A percentile compares a stretch with the other conserved stretches of the same genome.
phyloP scores from a whole-genome alignment of 2,329 filamentous ascomycete genomes.

The Fusarium albidum region DNA sequence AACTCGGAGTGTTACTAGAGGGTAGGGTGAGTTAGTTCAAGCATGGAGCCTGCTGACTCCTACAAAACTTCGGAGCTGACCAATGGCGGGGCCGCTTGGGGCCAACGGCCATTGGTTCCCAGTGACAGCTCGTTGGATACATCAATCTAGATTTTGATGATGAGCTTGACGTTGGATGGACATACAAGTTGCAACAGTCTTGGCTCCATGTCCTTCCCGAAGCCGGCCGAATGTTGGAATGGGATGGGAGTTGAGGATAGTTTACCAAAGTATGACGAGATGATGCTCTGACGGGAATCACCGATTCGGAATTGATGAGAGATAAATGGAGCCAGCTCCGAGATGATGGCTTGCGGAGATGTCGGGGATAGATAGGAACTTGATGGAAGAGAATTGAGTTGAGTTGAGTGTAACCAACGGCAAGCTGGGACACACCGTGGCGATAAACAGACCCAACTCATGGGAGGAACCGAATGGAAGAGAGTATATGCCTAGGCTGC shows the following conservation, averaged over 20 bases:
- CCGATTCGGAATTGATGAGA: constrained; percentile 14
- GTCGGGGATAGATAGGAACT: constrained; percentile 24
- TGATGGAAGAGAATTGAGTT: constrained; percentile 15
- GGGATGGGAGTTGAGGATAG: constrained; percentile 4
- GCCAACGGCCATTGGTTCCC: background rate
- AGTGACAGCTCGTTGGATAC: constrained; percentile 14
- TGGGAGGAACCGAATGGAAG: constrained; percentile 14
- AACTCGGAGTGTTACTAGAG: constrained; percentile 4
- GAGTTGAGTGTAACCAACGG: constrained; percentile 33
- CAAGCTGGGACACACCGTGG: constrained; percentile 27
- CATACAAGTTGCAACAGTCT: background rate
- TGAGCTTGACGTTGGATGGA: constrained; percentile 18
- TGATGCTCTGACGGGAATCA: constrained; percentile 9
- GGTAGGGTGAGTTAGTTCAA: constrained; percentile 22
- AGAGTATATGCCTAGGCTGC: constrained; percentile 4
- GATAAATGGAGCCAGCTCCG: constrained; percentile 20
- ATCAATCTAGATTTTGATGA: constrained; percentile 3
- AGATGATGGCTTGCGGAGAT: constrained; percentile 7
- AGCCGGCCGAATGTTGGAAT: constrained; percentile 8
- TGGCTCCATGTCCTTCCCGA: background rate
- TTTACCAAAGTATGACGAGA: constrained; percentile 19
- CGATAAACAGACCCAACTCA: constrained; percentile 25
- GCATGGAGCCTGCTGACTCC: constrained; percentile 25
- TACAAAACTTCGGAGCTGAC: constrained; percentile 20
- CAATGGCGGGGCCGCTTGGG: constrained; percentile 2